Base-by-base conservation (phyloP, 768 basidiomycete genomes). In the Naganishia vaughanmartiniae region DNA sequence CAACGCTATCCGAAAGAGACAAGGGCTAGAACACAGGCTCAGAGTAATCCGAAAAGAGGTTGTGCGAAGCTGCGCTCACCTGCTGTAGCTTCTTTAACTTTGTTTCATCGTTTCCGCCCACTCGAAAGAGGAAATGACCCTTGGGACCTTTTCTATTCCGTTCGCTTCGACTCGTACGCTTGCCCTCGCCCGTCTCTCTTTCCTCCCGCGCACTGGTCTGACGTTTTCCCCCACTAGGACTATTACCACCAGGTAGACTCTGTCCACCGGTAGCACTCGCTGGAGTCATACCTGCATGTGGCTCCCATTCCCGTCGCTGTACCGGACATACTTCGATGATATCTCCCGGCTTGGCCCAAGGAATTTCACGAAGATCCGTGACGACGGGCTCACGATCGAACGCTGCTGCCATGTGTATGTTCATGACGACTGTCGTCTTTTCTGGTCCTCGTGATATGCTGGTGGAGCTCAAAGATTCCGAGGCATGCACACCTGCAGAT, bases 41-140 rank as follows among this genome's bases (percentile, higher is more conserved):
- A 31, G 28, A 1, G n/a, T 63, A 12, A 34, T 3, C 84, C 53
- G 93, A 89, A 72, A 90, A 89, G 24, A 84, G 85, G 70, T 90
- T 88, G 74, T 90, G 87, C 86, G 73, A 91, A 77, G 11, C 85
- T 84, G 75, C 90, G 90, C 15, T 85, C 84, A 53, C 90, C 89
- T 0, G 90, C 89, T 39, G 89, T 85, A 45, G 87, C 85, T 74
- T 70, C 12, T 65, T 65, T 56, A 74, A 26, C 34, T 68, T 65
- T 19, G 48, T 45, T 51, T 70, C 69, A 21, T 72, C 58, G 39
- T 70, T 66, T 17, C 65, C 69, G 26, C 68, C 65, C 1, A 70
- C 30, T 4, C 65, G 45, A 66, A 74, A 74, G 26, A 74, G 51
- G 42, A 72, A 74, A 48, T 60, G 65, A 7, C 69, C 67, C 66